These are phyloP conservation scores for Nothophytophthora sp. DNA, from an alignment of 352 stramenopile species.

Conservation along the genomic window DNA sequence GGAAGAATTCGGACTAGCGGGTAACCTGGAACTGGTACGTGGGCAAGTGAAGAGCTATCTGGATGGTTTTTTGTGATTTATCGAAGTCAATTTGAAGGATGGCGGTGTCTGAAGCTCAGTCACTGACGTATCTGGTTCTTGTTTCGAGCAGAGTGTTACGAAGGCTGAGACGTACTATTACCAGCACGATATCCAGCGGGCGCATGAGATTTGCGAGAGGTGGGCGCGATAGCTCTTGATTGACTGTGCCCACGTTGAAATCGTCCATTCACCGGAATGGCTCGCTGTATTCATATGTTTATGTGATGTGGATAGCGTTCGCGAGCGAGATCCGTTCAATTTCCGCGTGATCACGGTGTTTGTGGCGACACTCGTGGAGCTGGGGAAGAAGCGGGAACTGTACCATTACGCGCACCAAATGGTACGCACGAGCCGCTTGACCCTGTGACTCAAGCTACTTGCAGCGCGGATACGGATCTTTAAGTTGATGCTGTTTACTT, in stretches of 20 bases:
- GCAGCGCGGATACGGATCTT: neutral
- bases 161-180: constrained; percentile 87
- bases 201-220: constrained; percentile 79
- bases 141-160: constrained; percentile 51
- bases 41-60: no score
- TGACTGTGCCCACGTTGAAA: no score
- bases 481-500: neutral
- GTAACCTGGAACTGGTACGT: constrained; percentile 73
- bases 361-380: constrained; percentile 90
- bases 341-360: constrained; percentile 80
- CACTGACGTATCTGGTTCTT: constrained; percentile 14
- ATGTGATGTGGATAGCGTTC: constrained; percentile 42
- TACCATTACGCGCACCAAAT: constrained; percentile 97
- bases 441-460: neutral
- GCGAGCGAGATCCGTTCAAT: constrained; percentile 79
- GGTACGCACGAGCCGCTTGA: constrained; percentile 30
- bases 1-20: constrained; percentile 45
- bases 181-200: constrained; percentile 82
- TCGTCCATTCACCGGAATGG: neutral
- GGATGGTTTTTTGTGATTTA: no score
- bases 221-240: constrained; percentile 16
- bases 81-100: no score
- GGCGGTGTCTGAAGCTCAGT: no score
- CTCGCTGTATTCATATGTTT: neutral
- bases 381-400: constrained; percentile 93